A percentile compares a stretch with the other conserved stretches of the same genome.
phyloP scores from a whole-genome alignment of 2,329 filamentous ascomycete species.

The Calonectria pseudoturangicola region DNA sequence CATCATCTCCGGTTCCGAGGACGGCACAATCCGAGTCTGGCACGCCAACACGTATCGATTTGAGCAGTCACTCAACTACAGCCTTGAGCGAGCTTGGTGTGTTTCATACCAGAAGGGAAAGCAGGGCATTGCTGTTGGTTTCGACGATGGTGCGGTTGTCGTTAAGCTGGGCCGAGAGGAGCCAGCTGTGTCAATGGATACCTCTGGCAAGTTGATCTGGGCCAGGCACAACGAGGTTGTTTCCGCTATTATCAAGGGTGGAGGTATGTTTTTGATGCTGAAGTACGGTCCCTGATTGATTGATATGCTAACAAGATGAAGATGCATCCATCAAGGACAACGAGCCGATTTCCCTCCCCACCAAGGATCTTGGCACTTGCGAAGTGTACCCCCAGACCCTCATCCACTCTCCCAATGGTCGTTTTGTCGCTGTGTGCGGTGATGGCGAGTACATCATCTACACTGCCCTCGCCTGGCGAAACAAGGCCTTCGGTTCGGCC shows the following conservation, averaged over 20 bases:
- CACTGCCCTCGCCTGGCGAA: conserved; percentile 95
- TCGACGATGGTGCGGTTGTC: conserved; percentile 97
- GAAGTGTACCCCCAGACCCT: conserved; percentile 98
- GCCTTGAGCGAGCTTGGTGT: conserved; percentile 97
- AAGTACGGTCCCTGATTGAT: no score
- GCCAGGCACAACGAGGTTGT: conserved; percentile 96
- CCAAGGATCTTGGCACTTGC: conserved; percentile 96
- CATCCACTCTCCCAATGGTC: conserved; percentile 95
- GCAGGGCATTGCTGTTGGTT: conserved; percentile 96
- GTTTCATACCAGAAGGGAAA: conserved; percentile 95
- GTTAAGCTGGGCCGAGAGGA: conserved; percentile 98
- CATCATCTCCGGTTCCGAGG: conserved; percentile 98
- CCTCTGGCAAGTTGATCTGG: conserved; percentile 96
- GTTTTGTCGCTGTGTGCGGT: conserved; percentile 87
- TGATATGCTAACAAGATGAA: conserved; percentile 59
- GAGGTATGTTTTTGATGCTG: conserved; percentile 67
- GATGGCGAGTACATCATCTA: conserved; percentile 99
- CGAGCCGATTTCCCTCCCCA: conserved; percentile 87
- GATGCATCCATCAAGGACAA: conserved; percentile 92
- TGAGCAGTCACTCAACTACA: conserved; percentile 97
- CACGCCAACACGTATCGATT: conserved; percentile 98
- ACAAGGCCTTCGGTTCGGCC: conserved; percentile 97
- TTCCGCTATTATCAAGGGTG: conserved; percentile 95
- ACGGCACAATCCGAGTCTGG: conserved; percentile 98
- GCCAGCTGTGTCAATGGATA: conserved; percentile 97